phyloP scores from a whole-genome alignment of 139 green algal species.

The Microglena sp. region DNA sequence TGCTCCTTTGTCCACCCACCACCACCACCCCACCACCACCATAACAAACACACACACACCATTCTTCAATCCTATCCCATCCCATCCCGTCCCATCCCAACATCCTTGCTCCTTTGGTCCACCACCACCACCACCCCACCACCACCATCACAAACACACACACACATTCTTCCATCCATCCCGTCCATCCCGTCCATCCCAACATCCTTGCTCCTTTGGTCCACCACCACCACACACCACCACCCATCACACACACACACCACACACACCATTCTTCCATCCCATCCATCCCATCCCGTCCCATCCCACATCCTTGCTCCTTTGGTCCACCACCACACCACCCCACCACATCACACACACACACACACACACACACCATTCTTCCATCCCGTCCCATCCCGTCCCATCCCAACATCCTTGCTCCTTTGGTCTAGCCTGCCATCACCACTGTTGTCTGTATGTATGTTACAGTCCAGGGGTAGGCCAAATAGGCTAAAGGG shows the following conservation, averaged over 20 bases:
- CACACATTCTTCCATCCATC: too few relatives aligned
- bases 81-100: background rate
- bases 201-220: background rate
- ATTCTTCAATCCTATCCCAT: background rate
- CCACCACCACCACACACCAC: background rate
- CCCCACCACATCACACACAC: background rate
- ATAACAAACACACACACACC: background rate
- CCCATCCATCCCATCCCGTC: background rate
- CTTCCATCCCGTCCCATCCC: background rate
- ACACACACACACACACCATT: constrained; percentile 1
- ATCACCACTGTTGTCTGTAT: background rate
- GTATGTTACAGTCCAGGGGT: background rate
- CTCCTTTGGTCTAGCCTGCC: background rate
- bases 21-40: background rate
- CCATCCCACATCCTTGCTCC: background rate
- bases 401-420: background rate
- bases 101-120: background rate
- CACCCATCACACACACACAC: background rate
- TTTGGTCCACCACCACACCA: too few relatives aligned
- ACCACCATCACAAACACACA: background rate
- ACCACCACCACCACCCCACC: background rate
- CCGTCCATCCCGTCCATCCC: too few relatives aligned
- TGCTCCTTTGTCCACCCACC: background rate
- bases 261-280: background rate
- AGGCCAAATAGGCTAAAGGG: background rate